These are phyloP conservation scores for Pichia nanzhaoensis DNA, from an alignment of 805 yeast genomes.

Conservation along the genomic window DNA sequence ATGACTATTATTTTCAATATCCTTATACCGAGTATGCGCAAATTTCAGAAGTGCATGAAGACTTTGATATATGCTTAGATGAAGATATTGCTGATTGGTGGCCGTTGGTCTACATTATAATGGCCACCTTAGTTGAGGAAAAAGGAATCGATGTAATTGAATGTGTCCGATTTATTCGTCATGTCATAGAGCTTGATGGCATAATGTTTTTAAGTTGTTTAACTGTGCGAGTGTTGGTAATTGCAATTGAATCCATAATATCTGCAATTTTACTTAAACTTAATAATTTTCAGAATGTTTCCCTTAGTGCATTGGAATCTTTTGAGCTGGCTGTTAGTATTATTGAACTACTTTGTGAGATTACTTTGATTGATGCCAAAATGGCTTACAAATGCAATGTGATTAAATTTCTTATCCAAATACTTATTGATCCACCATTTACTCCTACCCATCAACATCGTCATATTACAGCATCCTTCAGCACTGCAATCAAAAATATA, in stretches of 20 bases:
- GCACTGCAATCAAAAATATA: constrained; percentile 2
- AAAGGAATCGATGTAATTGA: constrained; percentile 9
- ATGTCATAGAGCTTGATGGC: constrained; percentile 7
- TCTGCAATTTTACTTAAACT: not conserved
- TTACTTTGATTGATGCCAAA: constrained; percentile 4
- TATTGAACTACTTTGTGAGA: constrained; percentile 8
- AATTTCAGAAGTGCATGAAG: constrained; percentile 27
- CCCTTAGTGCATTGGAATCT: not conserved
- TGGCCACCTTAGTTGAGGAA: constrained; percentile 1
- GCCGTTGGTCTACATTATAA: constrained; percentile 2
- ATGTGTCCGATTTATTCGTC: constrained; percentile 9
- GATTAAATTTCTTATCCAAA: constrained; percentile 8
- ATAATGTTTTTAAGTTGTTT: constrained; percentile 2
- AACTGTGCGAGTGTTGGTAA: not conserved
- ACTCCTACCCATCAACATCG: not conserved
- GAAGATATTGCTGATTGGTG: not conserved
- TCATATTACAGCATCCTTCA: not conserved
- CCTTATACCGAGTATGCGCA: constrained; percentile 4
- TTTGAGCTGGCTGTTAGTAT: not conserved
- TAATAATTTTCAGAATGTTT: not conserved
- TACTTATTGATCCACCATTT: constrained; percentile 14
- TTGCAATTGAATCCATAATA: constrained; percentile 2
- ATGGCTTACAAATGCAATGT: constrained; percentile 6
- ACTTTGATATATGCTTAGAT: not conserved
- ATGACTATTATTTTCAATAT: constrained; percentile 2